Evolutionary conservation across 1,284 basidiomycete genomes (phyloP).

Genomic region (Tremellales sp.): DNA sequence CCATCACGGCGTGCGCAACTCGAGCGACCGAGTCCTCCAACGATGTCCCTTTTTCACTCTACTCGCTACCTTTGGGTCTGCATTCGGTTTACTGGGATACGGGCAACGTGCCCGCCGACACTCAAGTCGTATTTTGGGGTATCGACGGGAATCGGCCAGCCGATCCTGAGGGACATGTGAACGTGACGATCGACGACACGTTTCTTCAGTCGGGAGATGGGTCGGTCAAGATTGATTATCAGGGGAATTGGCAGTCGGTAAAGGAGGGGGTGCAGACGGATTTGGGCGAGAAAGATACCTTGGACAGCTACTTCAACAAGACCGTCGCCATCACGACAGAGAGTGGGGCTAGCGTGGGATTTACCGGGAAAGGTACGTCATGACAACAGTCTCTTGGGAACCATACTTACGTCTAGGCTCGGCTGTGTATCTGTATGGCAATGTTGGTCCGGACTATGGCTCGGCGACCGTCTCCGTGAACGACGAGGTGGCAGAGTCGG

Average conservation of each 20-base stretch:
- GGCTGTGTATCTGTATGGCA: conserved; percentile 32
- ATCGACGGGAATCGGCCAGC: conserved; percentile 18
- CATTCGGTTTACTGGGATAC: conserved; percentile 24
- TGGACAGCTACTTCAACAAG: conserved; percentile 17
- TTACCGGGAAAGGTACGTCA: conserved; percentile 24
- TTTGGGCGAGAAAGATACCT: conserved; percentile 7
- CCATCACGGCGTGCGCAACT: conserved; percentile 25
- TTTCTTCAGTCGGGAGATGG: conserved; percentile 4
- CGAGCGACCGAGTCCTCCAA: conserved; percentile 2
- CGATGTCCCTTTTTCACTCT: conserved; percentile 22
- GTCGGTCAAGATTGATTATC: conserved; percentile 10
- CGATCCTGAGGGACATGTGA: conserved; percentile 10
- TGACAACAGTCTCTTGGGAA: too few species aligned
- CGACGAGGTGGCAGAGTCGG: conserved; percentile 15
- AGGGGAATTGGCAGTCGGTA: conserved; percentile 20
- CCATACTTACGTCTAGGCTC: conserved; percentile 15
- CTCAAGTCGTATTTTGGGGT: conserved; percentile 34
- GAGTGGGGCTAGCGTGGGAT: conserved; percentile 14
- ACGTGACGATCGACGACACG: conserved; percentile 30
- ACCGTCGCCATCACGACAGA: conserved; percentile 17
- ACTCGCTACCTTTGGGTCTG: conserved; percentile 22
- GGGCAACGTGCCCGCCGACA: conserved; percentile 8
- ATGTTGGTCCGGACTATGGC: conserved; percentile 30
- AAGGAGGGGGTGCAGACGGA: conserved; percentile 1
- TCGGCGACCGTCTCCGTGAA: conserved; percentile 25